Conservation (phyloP, 352 stramenopile genomes). For the Aphanomyces astaci region DNA sequence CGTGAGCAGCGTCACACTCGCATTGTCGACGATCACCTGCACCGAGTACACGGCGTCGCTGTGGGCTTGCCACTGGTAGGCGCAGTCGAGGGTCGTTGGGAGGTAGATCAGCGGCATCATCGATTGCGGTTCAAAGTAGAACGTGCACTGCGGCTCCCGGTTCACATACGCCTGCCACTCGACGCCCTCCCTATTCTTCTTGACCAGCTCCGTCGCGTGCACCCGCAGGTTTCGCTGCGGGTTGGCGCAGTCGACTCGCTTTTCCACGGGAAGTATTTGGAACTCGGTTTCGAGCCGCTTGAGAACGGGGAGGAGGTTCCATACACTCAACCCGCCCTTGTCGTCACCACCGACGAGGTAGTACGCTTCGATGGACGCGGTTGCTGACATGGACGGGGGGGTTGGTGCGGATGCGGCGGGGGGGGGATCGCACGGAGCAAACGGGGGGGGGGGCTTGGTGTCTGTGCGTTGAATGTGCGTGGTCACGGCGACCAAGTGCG, state of each 20-base stretch:
- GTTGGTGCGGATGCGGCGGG: too few species aligned
- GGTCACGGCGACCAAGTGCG: background rate
- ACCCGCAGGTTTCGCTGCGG: slow-evolving; percentile 63
- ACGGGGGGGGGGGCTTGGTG: too few species aligned
- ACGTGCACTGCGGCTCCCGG: slow-evolving; percentile 43
- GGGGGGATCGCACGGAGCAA: too few species aligned
- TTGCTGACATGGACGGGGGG: background rate
- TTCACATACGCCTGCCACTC: slow-evolving; percentile 49
- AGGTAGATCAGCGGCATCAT: slow-evolving; percentile 45
- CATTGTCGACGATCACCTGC: slow-evolving; percentile 52
- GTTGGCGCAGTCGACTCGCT: slow-evolving; percentile 60
- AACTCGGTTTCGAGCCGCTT: slow-evolving; percentile 42
- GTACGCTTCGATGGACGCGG: slow-evolving; percentile 32
- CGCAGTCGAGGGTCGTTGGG: slow-evolving; percentile 24
- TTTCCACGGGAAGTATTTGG: slow-evolving; percentile 37
- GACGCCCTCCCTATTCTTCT: slow-evolving; percentile 51
- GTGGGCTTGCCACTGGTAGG: slow-evolving; percentile 63
- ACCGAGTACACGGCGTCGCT: slow-evolving; percentile 68
- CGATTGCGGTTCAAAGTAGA: slow-evolving; percentile 49
- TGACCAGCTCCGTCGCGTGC: slow-evolving; percentile 56
- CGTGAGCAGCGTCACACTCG: slow-evolving; percentile 53
- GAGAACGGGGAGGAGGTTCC: slow-evolving; percentile 63
- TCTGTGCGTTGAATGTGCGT: slow-evolving; percentile 17
- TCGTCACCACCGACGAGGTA: slow-evolving; percentile 66
- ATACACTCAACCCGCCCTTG: slow-evolving; percentile 63